phyloP scores from a whole-genome alignment of 352 stramenopile genomes.

The Phytophthora rubi region DNA sequence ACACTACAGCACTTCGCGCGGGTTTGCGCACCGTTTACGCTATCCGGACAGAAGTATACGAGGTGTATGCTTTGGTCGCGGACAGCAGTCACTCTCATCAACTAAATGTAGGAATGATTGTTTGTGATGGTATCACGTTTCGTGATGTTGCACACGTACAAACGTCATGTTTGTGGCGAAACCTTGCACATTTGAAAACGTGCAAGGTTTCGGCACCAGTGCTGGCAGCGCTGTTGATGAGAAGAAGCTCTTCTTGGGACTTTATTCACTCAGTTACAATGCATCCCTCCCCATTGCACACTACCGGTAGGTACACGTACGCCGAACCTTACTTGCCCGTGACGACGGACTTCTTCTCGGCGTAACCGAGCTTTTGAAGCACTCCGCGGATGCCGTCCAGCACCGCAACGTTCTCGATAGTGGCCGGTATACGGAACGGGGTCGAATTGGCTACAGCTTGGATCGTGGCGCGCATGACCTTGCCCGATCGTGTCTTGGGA shows the following conservation, averaged over 20 bases:
- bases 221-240: background rate
- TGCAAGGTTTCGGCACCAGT: too few species aligned
- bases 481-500: conserved; percentile 60
- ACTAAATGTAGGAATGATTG: too few species aligned
- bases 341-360: conserved; percentile 42
- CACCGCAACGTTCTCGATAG: conserved; percentile 57
- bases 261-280: conserved; percentile 15
- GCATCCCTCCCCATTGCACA: background rate
- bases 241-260: background rate
- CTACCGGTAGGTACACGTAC: background rate
- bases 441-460: conserved; percentile 53
- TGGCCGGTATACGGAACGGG: conserved; percentile 51
- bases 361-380: conserved; percentile 53
- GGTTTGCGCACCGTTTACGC: too few species aligned
- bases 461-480: conserved; percentile 64
- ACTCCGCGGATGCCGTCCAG: conserved; percentile 45
- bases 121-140: too few species aligned
- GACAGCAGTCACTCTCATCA: too few species aligned
- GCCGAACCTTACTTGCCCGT: conserved; percentile 28
- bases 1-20: too few species aligned
- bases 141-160: too few species aligned
- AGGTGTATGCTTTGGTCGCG: too few species aligned
- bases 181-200: too few species aligned
- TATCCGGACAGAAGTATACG: too few species aligned
- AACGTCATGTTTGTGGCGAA: too few species aligned